Percentiles rank a stretch among this genome's conserved stretches.
These are phyloP conservation scores for Chloranthus sessilifolius DNA, from an alignment of 164 flowering plant genomes.

Conservation along the genomic window DNA sequence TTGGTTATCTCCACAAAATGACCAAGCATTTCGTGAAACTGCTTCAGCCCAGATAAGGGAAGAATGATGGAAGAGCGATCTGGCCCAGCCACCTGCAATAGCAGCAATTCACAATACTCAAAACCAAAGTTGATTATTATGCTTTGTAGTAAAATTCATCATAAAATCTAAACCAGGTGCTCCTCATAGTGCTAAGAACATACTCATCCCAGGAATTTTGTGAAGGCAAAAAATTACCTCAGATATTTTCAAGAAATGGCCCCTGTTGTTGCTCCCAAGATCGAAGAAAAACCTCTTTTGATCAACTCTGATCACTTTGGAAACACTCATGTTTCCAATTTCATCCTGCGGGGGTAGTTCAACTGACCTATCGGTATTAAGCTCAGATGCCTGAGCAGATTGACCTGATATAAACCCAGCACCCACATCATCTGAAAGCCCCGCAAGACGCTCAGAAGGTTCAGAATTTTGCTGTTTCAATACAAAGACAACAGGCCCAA, in stretches of 20 bases:
- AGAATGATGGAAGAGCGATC: constrained; percentile 95
- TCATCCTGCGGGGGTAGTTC: constrained; percentile 77
- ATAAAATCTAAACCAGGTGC: too few relatives aligned
- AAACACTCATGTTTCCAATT: constrained; percentile 54
- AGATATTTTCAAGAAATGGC: constrained; percentile 86
- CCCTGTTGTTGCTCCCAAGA: constrained; percentile 94
- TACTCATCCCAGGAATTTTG: too few relatives aligned
- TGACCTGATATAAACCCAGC: constrained; percentile 94
- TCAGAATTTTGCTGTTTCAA: constrained; percentile 65
- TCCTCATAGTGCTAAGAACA: too few relatives aligned
- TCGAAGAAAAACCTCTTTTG: constrained; percentile 98
- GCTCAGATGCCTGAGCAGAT: constrained; percentile 49
- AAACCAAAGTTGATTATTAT: too few relatives aligned
- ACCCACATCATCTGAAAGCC: constrained; percentile 96
- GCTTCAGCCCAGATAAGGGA: constrained; percentile 85
- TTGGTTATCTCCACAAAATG: constrained; percentile 93
- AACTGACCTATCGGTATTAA: constrained; percentile 60
- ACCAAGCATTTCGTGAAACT: constrained; percentile 85
- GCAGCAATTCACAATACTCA: too few relatives aligned
- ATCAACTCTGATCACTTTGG: constrained; percentile 90
- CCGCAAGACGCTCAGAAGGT: constrained; percentile 68
- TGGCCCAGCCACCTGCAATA: constrained; percentile 94
- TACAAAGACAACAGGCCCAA: background rate
- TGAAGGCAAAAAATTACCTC: too few relatives aligned
- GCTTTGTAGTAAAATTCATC: too few relatives aligned